These are phyloP conservation scores for Xylaria longipes DNA, from an alignment of 495 filamentous ascomycete genomes.

Conservation along the genomic window DNA sequence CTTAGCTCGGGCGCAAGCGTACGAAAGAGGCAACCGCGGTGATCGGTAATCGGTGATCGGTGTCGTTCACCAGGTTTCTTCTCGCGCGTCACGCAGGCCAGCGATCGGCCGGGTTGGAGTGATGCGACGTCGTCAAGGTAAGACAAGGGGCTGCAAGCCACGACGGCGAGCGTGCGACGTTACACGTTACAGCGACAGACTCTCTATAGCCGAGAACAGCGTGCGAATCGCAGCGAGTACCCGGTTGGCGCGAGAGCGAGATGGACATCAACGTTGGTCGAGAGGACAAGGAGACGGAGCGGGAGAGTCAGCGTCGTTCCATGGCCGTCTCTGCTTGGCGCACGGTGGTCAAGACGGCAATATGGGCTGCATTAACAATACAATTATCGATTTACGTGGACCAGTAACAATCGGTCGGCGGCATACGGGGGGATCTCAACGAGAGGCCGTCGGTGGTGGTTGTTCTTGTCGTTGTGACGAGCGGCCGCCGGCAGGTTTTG, in stretches of 20 bases:
- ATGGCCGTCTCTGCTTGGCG: conserved; percentile 23
- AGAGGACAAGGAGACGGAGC: conserved; percentile 10
- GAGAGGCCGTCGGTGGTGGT: conserved; percentile 17
- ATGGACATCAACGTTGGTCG: background rate
- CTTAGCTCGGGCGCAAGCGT: background rate
- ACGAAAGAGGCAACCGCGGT: background rate
- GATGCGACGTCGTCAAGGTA: conserved; percentile 21
- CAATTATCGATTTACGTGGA: conserved; percentile 19
- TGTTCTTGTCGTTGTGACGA: conserved; percentile 22
- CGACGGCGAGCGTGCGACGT: conserved; percentile 1
- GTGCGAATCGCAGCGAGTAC: conserved; percentile 1
- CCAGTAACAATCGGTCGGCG: background rate
- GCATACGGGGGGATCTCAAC: background rate
- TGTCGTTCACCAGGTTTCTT: background rate
- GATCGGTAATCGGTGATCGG: conserved; percentile 1
- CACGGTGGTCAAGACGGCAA: conserved; percentile 18
- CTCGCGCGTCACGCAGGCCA: conserved; percentile 12
- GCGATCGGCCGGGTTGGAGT: background rate
- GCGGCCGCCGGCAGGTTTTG: conserved; percentile 19
- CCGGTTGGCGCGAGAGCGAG: background rate
- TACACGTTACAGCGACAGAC: background rate
- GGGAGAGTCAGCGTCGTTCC: conserved; percentile 28
- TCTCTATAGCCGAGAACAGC: background rate
- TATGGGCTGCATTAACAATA: conserved; percentile 30
- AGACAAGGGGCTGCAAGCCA: conserved; percentile 18